Base-by-base conservation (phyloP, 2,329 filamentous ascomycete species). In the Furcasterigmium sp. region DNA sequence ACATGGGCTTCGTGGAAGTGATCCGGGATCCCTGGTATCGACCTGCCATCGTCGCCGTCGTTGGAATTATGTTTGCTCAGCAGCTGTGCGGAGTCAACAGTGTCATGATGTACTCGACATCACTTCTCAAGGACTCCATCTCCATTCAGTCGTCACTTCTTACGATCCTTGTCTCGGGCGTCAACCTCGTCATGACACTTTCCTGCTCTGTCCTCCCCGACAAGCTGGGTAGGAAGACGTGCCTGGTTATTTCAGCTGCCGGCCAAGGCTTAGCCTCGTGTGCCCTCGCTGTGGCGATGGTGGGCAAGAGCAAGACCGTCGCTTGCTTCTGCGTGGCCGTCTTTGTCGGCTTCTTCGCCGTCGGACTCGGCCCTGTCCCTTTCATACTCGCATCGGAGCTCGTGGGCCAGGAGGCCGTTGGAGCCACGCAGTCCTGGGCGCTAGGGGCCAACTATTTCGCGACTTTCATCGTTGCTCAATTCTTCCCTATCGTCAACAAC, bases 51-150 rank as follows among this genome's bases (percentile, higher is more conserved):
- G 74, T 93, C 46, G 89, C 91, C 5, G 87, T 95, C 4, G 77
- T 95, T 11, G 90, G 88, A 1, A 84, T 95, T 53, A 96, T 97
- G 91, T 75, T 91, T 46, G 85, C 87, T 1, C 93, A 97, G 61
- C 93, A 98, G 62, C 74, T 96, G 29, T 91, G 87, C 46, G 91
- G 89, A 37, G 91, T 97, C 68, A 97, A 98, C 75, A 91, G 86
- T 46, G 91, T 97, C 58, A 86, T 97, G 65, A 96, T 98, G 91
- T 98, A 98, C 65, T 95, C 91, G 3, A 93, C 97, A 6, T 90
- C 87, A 1, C 80, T 98, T 1, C 77, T 98, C 13, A 81, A 85
- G 25, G 82, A 82, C 49, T 76, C 97, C 2, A 77, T 98, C 0
- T 85, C 88, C 4, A 80, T 89, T 37, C 89, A 83, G 48, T 91